Base-by-base conservation (phyloP, 768 basidiomycete species). In the Tricholoma saponaceum region DNA sequence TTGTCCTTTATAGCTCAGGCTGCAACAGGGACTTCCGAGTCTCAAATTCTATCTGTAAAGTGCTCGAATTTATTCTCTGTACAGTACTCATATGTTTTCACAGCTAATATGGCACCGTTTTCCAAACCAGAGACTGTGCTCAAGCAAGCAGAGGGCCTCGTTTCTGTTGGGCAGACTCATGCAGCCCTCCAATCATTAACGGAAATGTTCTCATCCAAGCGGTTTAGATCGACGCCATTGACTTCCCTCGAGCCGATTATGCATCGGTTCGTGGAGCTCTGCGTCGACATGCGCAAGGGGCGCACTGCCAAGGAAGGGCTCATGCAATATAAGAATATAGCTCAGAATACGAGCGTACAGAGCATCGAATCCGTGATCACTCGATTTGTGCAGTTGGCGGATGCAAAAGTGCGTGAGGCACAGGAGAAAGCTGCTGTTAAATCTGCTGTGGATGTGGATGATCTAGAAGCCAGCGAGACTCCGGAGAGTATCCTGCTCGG, bases 321-420 rank as follows among this genome's bases (percentile, higher is more conserved):
- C 50, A 92, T 96, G 86, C 89, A 93, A 69, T 97, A 92, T 83
- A 98, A 97, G 78, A 98, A 98, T 70, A 94, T 97, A 64, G 94
- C 94, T 0, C 96, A 99, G 68, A 94, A 95, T 65, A 86, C 88
- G 20, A 92, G 84, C 70, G 93, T 98, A 41, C 84, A 83, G 51
- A 92, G 90, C 60, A 95, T 99, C 69, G 96, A 99, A 71, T 78
- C 82, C 49, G 94, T 98, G 66, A 89, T 99, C 67, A 89, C 86
- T 60, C 80, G 82, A 46, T 96, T 98, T 69, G 81, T 99, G 63
- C 78, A 83, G 57, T 79, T 92, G 28, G 83, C 92, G 3, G 90
- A 92, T 66, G 79, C 83, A 28, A 92, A 92, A 71, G 90, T 95
- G 37, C 79, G 81, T 64, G 90, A 90, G 62, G 92, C 92, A 7